Evolutionary conservation across 768 basidiomycete species (phyloP), one percentile per base, ranked within the genome.

Genomic region (Podaxis sp.): DNA sequence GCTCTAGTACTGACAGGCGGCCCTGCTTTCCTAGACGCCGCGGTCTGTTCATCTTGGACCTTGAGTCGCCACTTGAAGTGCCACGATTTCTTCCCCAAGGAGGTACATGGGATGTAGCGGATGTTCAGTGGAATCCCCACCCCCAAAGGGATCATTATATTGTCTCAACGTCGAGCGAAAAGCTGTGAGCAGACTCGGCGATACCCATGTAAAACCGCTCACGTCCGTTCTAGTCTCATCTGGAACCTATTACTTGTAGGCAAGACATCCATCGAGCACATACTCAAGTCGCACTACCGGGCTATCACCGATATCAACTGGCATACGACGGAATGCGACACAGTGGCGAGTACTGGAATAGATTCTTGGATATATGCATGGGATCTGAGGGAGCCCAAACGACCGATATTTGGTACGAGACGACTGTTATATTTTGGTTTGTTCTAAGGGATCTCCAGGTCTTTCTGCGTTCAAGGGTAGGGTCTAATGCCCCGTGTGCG

Each of bases 291-390:
- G 1, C 97, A 99, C 69, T 92, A 93, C 63, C 87, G 96, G 48
- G 94, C 95, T 4, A 95, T 99, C 57, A 98, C 97, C 2, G 97
- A 99, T 69, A 93, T 98, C 69, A 98, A 99, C 69, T 99, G 96
- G 96, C 92, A 94, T 67, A 89, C 89, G 0, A 82, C 82, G 3
- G 88, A 95, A 66, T 89, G 90, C 4, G 87, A 97, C 61, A 78
- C 87, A 11, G 90, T 98, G 16, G 89, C 90, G 1, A 96, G 95
- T 50, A 93, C 90, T 0, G 90, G 92, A 0, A 90, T 99, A 54
- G 97, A 99, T 69, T 89, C 95, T 0, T 97, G 95, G 87, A 72
- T 98, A 18, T 91, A 93, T 87, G 86, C 88, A 13, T 99, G 96
- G 95, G 97, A 98, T 71, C 68, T 99, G 23, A 79, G 93, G 46